These are phyloP conservation scores for Buddleja alternifolia DNA, from an alignment of 257 asterid species.

Conservation along the genomic window DNA sequence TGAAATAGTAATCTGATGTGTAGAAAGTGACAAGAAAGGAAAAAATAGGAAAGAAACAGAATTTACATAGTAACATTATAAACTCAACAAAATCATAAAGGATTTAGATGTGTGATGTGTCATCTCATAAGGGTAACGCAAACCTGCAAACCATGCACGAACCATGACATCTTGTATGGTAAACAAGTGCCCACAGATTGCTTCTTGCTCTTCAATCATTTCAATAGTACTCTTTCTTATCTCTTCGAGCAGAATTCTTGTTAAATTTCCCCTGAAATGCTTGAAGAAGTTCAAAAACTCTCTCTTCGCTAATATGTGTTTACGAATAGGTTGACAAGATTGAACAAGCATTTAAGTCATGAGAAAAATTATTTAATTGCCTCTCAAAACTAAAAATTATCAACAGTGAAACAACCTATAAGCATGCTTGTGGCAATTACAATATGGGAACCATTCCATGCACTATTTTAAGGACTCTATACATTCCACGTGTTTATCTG, in stretches of 20 bases:
- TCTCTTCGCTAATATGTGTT: conserved; percentile 82
- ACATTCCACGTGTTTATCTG: neutral
- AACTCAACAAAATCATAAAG: neutral
- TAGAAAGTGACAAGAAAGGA: too few relatives aligned
- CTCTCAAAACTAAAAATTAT: neutral
- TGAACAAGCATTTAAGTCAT: neutral
- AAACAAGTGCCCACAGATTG: conserved; percentile 91
- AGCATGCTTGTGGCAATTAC: neutral
- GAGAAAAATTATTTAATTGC: too few relatives aligned
- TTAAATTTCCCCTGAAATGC: conserved; percentile 77
- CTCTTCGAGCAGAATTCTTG: conserved; percentile 68
- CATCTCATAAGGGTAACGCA: conserved; percentile 14
- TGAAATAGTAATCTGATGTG: too few relatives aligned
- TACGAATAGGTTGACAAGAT: neutral
- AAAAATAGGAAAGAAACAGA: too few relatives aligned
- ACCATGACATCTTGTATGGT: conserved; percentile 96
- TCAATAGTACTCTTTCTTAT: conserved; percentile 80
- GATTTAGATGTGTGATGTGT: neutral
- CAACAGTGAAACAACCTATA: neutral
- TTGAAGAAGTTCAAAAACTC: conserved; percentile 89
- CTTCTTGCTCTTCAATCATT: conserved; percentile 99
- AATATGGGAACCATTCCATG: neutral
- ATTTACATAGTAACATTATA: too few relatives aligned
- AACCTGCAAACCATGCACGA: conserved; percentile 94
- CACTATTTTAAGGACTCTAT: neutral